Evolutionary conservation across 306 rosid genomes (phyloP).

Genomic region (Dalbergia cochinchinensis): DNA sequence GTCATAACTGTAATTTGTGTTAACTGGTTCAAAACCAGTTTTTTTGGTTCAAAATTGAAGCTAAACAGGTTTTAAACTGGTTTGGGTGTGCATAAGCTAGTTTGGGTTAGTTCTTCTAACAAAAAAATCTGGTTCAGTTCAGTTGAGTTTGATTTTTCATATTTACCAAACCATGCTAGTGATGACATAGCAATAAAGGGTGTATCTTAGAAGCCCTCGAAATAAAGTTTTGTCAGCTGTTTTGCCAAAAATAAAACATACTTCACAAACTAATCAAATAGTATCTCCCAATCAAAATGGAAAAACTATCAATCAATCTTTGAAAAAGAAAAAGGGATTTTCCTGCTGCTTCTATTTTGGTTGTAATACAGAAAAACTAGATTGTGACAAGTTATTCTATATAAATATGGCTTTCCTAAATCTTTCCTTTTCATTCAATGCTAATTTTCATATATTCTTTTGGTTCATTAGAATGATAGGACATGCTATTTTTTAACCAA

Average conservation of each 20-base stretch:
- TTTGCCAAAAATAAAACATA: neutral
- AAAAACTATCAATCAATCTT: neutral
- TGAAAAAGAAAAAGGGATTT: neutral
- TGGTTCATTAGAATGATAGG: neutral
- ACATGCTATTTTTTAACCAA: neutral
- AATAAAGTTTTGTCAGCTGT: neutral
- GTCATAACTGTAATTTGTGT: too few species aligned
- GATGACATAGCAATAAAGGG: neutral
- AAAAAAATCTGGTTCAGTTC: too few species aligned
- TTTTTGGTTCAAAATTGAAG: too few species aligned
- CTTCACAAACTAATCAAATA: neutral
- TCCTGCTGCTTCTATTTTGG: neutral
- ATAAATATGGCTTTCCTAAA: neutral
- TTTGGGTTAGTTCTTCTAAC: too few species aligned
- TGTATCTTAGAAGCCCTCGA: neutral
- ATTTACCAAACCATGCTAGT: too few species aligned
- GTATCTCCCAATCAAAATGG: neutral
- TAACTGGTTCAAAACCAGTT: too few species aligned
- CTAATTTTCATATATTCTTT: neutral
- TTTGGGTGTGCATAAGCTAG: too few species aligned
- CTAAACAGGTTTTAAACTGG: too few species aligned
- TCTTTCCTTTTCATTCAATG: neutral
- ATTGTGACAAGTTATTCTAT: neutral
- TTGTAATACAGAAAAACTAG: neutral
- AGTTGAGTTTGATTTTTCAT: too few species aligned